Conservation (phyloP, 441 rosid species). For the Rhodomyrtus psidioides region DNA sequence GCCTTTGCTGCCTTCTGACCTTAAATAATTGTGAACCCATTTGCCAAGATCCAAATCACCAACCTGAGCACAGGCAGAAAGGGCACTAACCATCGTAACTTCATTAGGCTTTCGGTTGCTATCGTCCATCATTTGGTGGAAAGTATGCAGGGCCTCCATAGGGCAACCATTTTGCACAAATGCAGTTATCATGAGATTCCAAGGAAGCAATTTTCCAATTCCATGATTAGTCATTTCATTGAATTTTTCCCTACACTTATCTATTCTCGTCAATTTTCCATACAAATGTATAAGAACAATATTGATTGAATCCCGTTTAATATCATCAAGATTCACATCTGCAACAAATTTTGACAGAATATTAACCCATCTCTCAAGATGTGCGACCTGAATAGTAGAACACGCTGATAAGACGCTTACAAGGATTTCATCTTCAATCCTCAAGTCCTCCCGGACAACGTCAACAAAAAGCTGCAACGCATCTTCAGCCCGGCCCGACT, state of each 20-base stretch:
- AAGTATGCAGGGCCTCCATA: constrained; percentile 24
- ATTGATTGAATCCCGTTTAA: constrained; percentile 17
- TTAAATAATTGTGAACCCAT: constrained; percentile 26
- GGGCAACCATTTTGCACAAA: constrained; percentile 29
- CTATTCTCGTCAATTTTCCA: constrained; percentile 30
- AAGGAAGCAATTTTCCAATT: constrained; percentile 24
- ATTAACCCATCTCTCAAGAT: constrained; percentile 23
- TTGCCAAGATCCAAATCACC: constrained; percentile 39
- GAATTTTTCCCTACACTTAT: constrained; percentile 23
- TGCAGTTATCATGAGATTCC: constrained; percentile 35
- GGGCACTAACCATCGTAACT: constrained; percentile 38
- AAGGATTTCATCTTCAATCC: constrained; percentile 22
- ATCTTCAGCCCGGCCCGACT: constrained; percentile 19
- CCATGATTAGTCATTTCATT: constrained; percentile 11
- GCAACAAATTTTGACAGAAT: constrained; percentile 3
- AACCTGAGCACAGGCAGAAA: constrained; percentile 33
- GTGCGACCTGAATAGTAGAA: constrained; percentile 9
- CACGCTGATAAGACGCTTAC: constrained; percentile 33
- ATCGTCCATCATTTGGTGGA: constrained; percentile 20
- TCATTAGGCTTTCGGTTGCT: constrained; percentile 24
- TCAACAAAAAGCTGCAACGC: constrained; percentile 21
- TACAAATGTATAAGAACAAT: constrained; percentile 23
- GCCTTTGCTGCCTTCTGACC: constrained; percentile 14
- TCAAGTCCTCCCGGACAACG: constrained; percentile 18
- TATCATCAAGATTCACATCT: neutral